Base-by-base conservation (phyloP, 805 yeast genomes). In the Yarrowia hollandica region DNA sequence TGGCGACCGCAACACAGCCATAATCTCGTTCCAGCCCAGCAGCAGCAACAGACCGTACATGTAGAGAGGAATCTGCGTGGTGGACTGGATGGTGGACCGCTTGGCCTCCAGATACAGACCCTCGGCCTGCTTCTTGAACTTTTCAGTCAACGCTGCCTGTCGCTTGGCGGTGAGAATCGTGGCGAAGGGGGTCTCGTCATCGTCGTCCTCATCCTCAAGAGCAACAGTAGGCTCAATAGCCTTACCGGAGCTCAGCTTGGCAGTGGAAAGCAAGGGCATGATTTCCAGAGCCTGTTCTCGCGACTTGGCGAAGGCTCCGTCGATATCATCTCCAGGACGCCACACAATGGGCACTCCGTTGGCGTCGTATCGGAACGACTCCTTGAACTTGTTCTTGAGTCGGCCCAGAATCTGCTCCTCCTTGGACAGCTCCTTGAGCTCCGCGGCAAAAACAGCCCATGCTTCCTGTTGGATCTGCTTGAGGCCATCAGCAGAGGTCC, bases 11-110 rank as follows among this genome's bases (percentile, higher is more conserved):
- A 94, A 68, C 15, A 94, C 82, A 9, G 94, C 86, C 86, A 90
- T 81, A 64, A 94, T 85, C 76, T 94, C 97, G 71, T 91, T 91
- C 97, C 97, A 94, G 9, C 99, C 99, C 19, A 94, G 75, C 3
- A 88, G 83, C 2, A 86, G 71, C 21, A 94, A 74, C 12, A 92
- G 68, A 10, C 82, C 73, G 73, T 89, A 90, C 60, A 94, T 82
- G 76, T 86, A 94, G 64, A 83, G 76, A 4, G 99, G 99, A 60
- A 94, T 86, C 61, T 85, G 84, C 0, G 96, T 82, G 11, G 83
- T 80, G 48, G 86, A 84, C 62, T 84, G 86, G 46, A 90, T 79
- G 57, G 88, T 83, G 2, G 96, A 87, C 64, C 97, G 82, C 71
- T 88, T 91, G 16, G 97, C 90, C 67, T 91, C 97, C 48, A 92